Conservation (phyloP, 192 early-diverging fungal species). For the Chytriomyces confervae region DNA sequence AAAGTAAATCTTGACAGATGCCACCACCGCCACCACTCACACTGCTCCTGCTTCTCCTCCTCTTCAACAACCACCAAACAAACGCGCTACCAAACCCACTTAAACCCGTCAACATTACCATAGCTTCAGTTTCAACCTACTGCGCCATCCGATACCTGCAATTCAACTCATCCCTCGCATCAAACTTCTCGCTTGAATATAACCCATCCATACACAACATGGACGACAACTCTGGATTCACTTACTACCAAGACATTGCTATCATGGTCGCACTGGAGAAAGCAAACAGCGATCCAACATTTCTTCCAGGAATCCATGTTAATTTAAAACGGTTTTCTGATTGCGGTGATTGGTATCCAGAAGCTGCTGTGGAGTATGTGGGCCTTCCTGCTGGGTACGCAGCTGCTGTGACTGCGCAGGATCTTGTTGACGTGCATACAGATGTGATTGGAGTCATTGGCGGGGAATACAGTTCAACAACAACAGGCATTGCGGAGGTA, state of each 20-base stretch:
- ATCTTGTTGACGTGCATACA: neutral
- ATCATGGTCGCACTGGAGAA: neutral
- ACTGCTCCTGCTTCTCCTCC: no score
- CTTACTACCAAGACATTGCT: constrained; percentile 7
- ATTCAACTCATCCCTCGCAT: neutral
- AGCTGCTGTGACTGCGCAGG: neutral
- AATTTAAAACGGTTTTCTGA: constrained; percentile 21
- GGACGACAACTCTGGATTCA: neutral
- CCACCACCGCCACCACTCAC: no score
- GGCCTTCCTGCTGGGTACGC: constrained; percentile 15
- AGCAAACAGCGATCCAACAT: neutral
- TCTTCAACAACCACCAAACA: no score
- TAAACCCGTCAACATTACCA: constrained; percentile 8
- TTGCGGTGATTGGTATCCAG: neutral
- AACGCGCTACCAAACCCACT: no score
- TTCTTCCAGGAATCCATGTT: neutral
- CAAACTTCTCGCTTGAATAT: neutral
- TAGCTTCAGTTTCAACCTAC: constrained; percentile 6
- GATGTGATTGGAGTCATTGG: constrained; percentile 24
- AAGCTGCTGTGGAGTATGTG: neutral
- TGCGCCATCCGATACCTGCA: neutral
- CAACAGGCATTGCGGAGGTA: neutral
- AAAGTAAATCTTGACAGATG: no score
- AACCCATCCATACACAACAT: neutral
- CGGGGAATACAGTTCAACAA: constrained; percentile 9